Evolutionary conservation across 2,329 filamentous ascomycete species (phyloP), one percentile per base, ranked within the genome.

Genomic region (Apiospora arundinis): DNA sequence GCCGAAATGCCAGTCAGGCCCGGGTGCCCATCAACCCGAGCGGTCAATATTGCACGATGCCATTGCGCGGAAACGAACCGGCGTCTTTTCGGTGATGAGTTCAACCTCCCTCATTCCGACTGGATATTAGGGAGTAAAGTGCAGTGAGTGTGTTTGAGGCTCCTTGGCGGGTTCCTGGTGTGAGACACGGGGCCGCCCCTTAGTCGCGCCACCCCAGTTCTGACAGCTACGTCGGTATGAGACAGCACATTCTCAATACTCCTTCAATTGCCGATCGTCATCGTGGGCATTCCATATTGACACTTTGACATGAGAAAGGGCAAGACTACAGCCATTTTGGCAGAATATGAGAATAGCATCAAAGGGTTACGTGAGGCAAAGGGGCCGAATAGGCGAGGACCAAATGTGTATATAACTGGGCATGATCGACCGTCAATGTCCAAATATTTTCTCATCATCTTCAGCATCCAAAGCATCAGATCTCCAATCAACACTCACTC

Each of bases 111-210:
- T 23, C 42, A 48, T 48, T 23, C 42, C 37, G 66, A 32, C 23
- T 21, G 9, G 42, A 8, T 37, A 21, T 37, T 46, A n/a, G 12
- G 5, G 75, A 77, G 73, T 75, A 42, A 70, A 32, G 32, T 9
- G n/a, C 4, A 28, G 65, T 3, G n/a, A 37, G 23, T 32, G 42
- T 14, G 23, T 32, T 37, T 48, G 45, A 45, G 66, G 66, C 66
- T 63, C 32, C 8, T 40, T 40, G 56, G 56, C 28, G 23, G 23
- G 23, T 14, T 67, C 37, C 18, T 67, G 65, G 46, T 16, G 40
- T 49, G 60, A 60, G 42, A 23, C 46, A 46, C 40, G 28, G 52
- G 21, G 28, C 21, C 11, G 18, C 52, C 28, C 18, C 28, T 60
- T 60, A n/a, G 52, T 37, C 28, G 28, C 28, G 21, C 46, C 65